A percentile compares a stretch with the other conserved stretches of the same genome.
Conservation (phyloP, 1,139 yeast genomes). For the Debaryomyces nepalensis region DNA sequence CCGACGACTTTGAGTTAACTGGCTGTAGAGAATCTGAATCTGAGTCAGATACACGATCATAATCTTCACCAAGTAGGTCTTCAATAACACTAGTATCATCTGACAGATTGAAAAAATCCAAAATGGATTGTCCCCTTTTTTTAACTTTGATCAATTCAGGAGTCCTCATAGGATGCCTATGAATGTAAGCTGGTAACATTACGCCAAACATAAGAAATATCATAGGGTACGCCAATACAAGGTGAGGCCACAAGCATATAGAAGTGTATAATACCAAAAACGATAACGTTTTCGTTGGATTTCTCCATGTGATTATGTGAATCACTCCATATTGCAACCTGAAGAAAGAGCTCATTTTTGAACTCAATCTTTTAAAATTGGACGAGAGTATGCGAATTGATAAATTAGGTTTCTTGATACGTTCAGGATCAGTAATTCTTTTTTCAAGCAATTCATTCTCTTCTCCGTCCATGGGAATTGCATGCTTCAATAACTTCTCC, state of each 20-base stretch:
- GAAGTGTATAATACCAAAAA: slow-evolving; percentile 58
- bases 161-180: slow-evolving; percentile 66
- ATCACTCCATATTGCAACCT: slow-evolving; percentile 59
- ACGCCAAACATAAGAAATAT: slow-evolving; percentile 58
- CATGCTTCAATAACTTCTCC: slow-evolving; percentile 53
- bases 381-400: slow-evolving; percentile 53
- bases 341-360: slow-evolving; percentile 57
- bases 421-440: slow-evolving; percentile 49
- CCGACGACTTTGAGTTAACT: slow-evolving; percentile 28
- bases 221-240: slow-evolving; percentile 68
- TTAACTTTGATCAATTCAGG: slow-evolving; percentile 48
- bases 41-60: slow-evolving; percentile 6
- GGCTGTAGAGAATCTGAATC: slow-evolving; percentile 18
- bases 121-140: slow-evolving; percentile 59
- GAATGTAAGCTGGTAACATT: slow-evolving; percentile 71
- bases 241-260: slow-evolving; percentile 70
- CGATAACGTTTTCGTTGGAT: slow-evolving; percentile 61
- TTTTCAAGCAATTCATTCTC: slow-evolving; percentile 50
- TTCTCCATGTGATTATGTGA: slow-evolving; percentile 64
- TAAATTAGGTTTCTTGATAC: slow-evolving; percentile 50
- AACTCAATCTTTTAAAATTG: slow-evolving; percentile 57
- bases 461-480: slow-evolving; percentile 51
- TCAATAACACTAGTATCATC: slow-evolving; percentile 45
- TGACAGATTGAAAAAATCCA: slow-evolving; percentile 53
- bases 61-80: slow-evolving; percentile 32